Evolutionary conservation across 495 filamentous ascomycete species (phyloP).

Genomic region (Podospora anserina): DNA sequence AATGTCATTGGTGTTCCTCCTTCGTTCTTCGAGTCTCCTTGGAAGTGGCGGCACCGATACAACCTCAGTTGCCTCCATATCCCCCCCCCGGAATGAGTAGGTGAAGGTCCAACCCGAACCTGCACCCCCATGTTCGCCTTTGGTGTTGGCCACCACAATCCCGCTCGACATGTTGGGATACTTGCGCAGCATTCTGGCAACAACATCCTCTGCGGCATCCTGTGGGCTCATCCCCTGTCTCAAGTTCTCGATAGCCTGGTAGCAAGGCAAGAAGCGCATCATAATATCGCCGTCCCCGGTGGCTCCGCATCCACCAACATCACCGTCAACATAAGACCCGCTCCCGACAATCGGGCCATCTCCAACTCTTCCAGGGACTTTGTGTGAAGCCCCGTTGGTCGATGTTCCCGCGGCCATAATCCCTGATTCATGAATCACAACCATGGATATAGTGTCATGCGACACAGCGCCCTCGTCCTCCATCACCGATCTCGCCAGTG

Average conservation of each 20-base stretch:
- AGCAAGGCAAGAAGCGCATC: constrained; percentile 52
- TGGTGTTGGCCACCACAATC: constrained; percentile 42
- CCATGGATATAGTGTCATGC: constrained; percentile 51
- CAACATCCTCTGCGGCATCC: constrained; percentile 44
- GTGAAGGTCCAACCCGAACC: constrained; percentile 48
- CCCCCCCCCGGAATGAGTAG: constrained; percentile 43
- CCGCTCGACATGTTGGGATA: constrained; percentile 44
- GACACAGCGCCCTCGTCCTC: constrained; percentile 10
- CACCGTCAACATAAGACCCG: constrained; percentile 49
- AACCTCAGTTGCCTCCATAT: constrained; percentile 41
- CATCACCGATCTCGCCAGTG: background rate
- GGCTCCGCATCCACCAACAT: constrained; percentile 48
- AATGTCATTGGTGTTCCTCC: background rate
- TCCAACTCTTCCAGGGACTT: constrained; percentile 47
- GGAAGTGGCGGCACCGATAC: constrained; percentile 35
- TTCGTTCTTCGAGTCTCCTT: background rate
- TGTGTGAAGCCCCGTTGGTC: constrained; percentile 48
- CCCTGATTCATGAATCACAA: constrained; percentile 37
- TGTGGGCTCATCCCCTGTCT: constrained; percentile 41
- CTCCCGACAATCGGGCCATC: constrained; percentile 49
- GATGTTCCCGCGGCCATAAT: constrained; percentile 48
- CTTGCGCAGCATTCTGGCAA: constrained; percentile 43
- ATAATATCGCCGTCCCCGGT: constrained; percentile 52
- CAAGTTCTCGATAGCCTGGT: constrained; percentile 49
- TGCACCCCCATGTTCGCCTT: constrained; percentile 45